A percentile compares a stretch with the other conserved stretches of the same genome.
Evolutionary conservation across 2,329 filamentous ascomycete genomes (phyloP).

Genomic region (Myrmaecium sp.): DNA sequence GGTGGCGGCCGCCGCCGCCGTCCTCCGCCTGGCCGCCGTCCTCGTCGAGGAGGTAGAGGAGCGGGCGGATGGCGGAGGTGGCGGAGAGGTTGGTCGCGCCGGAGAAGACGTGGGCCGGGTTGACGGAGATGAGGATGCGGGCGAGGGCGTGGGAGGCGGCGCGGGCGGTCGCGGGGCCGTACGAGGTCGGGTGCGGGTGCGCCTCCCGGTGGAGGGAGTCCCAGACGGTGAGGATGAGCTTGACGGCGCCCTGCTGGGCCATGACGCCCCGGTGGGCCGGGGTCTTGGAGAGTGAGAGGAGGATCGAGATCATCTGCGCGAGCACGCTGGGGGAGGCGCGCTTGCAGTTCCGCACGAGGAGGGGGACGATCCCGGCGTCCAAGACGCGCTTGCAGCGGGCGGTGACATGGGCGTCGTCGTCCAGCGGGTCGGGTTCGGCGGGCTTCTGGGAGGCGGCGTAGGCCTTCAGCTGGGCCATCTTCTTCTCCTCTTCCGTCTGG

Average conservation of each 20-base stretch:
- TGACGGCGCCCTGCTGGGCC: slow-evolving; percentile 86
- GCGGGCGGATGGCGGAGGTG: slow-evolving; percentile 65
- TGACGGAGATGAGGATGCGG: slow-evolving; percentile 71
- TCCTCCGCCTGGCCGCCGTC: slow-evolving; percentile 39
- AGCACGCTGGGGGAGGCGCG: slow-evolving; percentile 54
- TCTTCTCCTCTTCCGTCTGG: slow-evolving; percentile 79
- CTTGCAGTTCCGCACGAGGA: slow-evolving; percentile 62
- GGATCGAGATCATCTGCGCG: slow-evolving; percentile 55
- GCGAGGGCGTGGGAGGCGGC: slow-evolving; percentile 66
- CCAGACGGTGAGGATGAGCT: slow-evolving; percentile 59
- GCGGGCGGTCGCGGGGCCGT: slow-evolving; percentile 26
- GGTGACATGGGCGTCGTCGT: slow-evolving; percentile 59
- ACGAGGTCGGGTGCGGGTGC: slow-evolving; percentile 23
- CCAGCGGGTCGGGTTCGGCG: slow-evolving; percentile 44
- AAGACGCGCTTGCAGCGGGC: slow-evolving; percentile 64
- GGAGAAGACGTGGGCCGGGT: slow-evolving; percentile 72
- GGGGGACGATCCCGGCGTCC: slow-evolving; percentile 57
- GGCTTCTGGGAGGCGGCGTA: slow-evolving; percentile 74
- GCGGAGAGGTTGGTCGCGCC: slow-evolving; percentile 54
- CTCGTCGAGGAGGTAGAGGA: slow-evolving; percentile 55
- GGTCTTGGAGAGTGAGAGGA: slow-evolving; percentile 62
- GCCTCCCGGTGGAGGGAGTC: slow-evolving; percentile 36
- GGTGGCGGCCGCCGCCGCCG: slow-evolving; percentile 34
- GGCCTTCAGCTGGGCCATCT: slow-evolving; percentile 78
- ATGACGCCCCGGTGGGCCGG: slow-evolving; percentile 58